A percentile compares a stretch with the other conserved stretches of the same genome.
Conservation (phyloP, 352 stramenopile species). For the Phytophthora palmivora region DNA sequence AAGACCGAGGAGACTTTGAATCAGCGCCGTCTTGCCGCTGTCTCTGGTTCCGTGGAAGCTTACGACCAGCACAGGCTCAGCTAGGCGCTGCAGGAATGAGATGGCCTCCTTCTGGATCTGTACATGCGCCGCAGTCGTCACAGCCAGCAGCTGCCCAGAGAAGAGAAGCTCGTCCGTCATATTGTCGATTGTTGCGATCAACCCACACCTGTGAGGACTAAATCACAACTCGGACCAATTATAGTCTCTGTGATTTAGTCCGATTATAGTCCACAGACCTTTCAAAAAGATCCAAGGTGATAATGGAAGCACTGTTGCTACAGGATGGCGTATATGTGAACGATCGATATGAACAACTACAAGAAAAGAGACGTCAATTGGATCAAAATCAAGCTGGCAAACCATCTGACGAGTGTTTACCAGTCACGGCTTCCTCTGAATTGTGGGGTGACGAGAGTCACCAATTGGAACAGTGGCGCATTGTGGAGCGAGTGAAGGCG, state of each 20-base stretch:
- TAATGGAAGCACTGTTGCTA: conserved; percentile 71
- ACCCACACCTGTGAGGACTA: conserved; percentile 5
- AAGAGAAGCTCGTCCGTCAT: conserved; percentile 61
- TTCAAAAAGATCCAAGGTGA: conserved; percentile 26
- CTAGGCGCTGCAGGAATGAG: conserved; percentile 74
- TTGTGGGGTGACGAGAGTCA: conserved; percentile 10
- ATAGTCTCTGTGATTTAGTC: conserved; percentile 8
- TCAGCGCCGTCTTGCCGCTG: conserved; percentile 59
- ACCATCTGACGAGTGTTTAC: not conserved
- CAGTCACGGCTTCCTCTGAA: conserved; percentile 3
- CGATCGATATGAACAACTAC: conserved; percentile 54
- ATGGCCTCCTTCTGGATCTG: conserved; percentile 80
- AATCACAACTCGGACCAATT: conserved; percentile 5
- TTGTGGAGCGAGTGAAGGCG: conserved; percentile 26
- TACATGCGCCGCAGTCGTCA: conserved; percentile 51
- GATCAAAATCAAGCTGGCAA: not conserved
- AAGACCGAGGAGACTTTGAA: conserved; percentile 49
- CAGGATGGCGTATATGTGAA: conserved; percentile 53
- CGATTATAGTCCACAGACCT: conserved; percentile 6
- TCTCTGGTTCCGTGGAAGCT: conserved; percentile 69
- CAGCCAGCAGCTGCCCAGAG: conserved; percentile 63
- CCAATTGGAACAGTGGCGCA: conserved; percentile 20
- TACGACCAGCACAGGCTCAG: conserved; percentile 71
- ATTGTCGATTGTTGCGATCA: conserved; percentile 4
- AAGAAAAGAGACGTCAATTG: conserved; percentile 14